Evolutionary conservation across 176 grass and related monocot species (phyloP).

Genomic region (Neostapfia colusana): DNA sequence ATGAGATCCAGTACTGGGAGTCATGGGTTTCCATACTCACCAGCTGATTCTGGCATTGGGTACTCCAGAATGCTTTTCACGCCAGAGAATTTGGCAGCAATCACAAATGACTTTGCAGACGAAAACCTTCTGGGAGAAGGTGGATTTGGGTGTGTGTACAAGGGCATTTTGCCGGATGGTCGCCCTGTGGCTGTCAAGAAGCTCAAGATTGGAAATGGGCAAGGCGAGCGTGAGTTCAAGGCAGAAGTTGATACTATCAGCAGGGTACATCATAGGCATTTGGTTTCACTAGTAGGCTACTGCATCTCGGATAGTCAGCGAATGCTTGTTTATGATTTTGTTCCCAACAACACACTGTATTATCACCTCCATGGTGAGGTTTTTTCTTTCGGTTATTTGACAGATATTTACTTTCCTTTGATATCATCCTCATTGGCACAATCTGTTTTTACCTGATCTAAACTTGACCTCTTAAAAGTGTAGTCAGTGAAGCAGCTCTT

Average conservation of each 20-base stretch:
- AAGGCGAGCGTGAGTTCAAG: conserved; percentile 76
- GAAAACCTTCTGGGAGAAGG: conserved; percentile 79
- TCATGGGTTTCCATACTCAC: conserved; percentile 60
- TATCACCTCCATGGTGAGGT: conserved; percentile 75
- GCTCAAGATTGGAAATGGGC: conserved; percentile 66
- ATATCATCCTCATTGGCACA: background rate
- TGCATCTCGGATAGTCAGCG: conserved; percentile 57
- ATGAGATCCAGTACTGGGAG: conserved; percentile 57
- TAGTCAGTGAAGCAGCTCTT: conserved; percentile 66
- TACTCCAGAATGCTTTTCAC: conserved; percentile 71
- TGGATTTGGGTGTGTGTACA: conserved; percentile 74
- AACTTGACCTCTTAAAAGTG: conserved; percentile 44
- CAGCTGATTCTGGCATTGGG: conserved; percentile 58
- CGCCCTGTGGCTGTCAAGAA: conserved; percentile 80
- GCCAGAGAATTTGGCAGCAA: conserved; percentile 62
- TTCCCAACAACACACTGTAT: conserved; percentile 79
- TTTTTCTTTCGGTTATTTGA: background rate
- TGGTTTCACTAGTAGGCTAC: conserved; percentile 81
- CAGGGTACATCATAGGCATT: conserved; percentile 77
- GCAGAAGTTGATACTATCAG: conserved; percentile 83
- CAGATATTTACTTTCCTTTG: background rate
- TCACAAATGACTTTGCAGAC: conserved; percentile 62
- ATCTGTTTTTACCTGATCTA: conserved; percentile 19
- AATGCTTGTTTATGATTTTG: conserved; percentile 87
- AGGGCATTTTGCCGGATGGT: conserved; percentile 61